Evolutionary conservation across 805 yeast genomes (phyloP).

Genomic region (Yamadazyma phyllophila): DNA sequence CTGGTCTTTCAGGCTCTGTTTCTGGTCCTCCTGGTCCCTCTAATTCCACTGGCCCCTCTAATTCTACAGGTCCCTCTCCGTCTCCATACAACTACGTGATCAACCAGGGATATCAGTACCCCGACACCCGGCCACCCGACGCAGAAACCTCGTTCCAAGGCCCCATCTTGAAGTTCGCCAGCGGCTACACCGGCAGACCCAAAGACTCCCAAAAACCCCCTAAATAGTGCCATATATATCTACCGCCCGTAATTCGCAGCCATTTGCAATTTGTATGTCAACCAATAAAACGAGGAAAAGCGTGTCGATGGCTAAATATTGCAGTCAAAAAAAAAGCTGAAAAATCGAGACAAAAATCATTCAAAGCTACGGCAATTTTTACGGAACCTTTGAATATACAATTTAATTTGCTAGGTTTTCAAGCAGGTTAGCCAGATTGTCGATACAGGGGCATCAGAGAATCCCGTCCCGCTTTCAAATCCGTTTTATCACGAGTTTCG

Average conservation of each 20-base stretch:
- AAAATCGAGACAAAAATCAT: constrained; percentile 5
- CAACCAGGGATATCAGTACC: constrained; percentile 1
- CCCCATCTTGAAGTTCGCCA: too few relatives aligned
- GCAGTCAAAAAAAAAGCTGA: constrained; percentile 8
- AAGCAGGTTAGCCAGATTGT: too few relatives aligned
- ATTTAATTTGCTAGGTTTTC: background rate
- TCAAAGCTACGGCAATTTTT: constrained; percentile 1
- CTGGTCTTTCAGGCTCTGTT: too few relatives aligned
- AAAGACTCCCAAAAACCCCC: background rate
- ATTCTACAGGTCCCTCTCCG: too few relatives aligned
- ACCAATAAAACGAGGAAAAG: constrained; percentile 3
- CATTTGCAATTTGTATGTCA: constrained; percentile 5
- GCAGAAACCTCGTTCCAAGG: too few relatives aligned
- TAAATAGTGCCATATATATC: background rate
- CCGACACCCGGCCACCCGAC: too few relatives aligned
- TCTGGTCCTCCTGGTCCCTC: too few relatives aligned
- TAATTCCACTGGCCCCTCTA: background rate
- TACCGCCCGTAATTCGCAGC: constrained; percentile 3
- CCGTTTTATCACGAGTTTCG: background rate
- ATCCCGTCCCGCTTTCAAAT: background rate
- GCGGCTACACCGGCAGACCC: too few relatives aligned
- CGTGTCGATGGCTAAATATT: constrained; percentile 4
- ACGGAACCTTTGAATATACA: background rate
- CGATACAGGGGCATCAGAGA: too few relatives aligned
- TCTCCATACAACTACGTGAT: constrained; percentile 7